Percentiles rank a stretch among this genome's conserved stretches.
phyloP scores from a whole-genome alignment of 2,329 filamentous ascomycete genomes.

The Colletotrichum sp. region DNA sequence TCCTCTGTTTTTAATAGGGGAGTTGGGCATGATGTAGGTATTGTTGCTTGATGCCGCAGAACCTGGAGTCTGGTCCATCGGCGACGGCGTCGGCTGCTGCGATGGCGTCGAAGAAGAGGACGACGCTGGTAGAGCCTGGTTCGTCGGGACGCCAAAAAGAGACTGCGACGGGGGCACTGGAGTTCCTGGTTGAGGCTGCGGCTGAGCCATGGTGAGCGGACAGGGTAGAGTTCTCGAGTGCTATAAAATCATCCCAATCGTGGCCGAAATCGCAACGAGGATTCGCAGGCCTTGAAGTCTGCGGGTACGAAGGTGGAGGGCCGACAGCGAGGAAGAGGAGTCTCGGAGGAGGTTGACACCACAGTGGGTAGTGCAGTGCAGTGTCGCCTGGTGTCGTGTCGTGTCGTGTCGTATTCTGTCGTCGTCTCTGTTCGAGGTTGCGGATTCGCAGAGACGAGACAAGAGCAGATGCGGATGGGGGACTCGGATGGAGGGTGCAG shows the following conservation, averaged over 20 bases:
- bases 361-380: background rate
- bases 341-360: background rate
- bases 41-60: conserved; percentile 68
- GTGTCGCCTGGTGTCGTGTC: background rate
- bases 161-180: conserved; percentile 47
- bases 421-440: background rate
- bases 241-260: conserved; percentile 17
- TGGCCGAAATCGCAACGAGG: background rate
- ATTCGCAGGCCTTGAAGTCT: background rate
- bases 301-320: background rate
- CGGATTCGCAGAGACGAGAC: background rate
- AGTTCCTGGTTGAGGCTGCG: conserved; percentile 39
- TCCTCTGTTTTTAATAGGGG: conserved; percentile 71
- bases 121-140: conserved; percentile 26
- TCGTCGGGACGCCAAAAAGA: conserved; percentile 51
- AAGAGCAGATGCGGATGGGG: background rate
- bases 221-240: background rate
- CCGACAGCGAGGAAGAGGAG: background rate
- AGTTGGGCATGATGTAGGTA: conserved; percentile 91
- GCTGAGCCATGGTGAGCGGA: conserved; percentile 41
- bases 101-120: conserved; percentile 32
- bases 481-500: background rate
- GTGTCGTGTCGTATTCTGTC: background rate
- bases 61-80: conserved; percentile 45
- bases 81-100: conserved; percentile 29